These are phyloP conservation scores for Fennellomyces sp. DNA, from an alignment of 371 early-diverging fungal species.

Conservation along the genomic window DNA sequence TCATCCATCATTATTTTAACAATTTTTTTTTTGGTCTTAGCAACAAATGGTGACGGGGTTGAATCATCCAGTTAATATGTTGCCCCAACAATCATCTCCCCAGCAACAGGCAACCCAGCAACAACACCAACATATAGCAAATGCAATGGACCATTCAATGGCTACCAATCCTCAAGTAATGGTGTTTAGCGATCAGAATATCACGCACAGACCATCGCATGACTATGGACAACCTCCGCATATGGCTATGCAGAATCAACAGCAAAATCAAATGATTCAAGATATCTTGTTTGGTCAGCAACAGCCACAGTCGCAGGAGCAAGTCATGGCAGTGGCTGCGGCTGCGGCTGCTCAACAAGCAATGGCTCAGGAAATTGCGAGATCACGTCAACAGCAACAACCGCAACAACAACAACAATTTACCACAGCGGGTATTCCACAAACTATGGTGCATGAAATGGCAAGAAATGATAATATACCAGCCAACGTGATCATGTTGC, in stretches of 20 bases:
- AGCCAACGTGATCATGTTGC: conserved; percentile 12
- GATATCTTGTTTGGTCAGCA: conserved; percentile 13
- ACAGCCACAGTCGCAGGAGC: conserved; percentile 12
- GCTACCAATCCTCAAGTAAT: not conserved
- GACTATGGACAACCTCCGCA: conserved; percentile 5
- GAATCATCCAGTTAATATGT: not conserved
- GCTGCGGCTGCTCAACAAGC: conserved; percentile 19
- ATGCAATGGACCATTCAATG: conserved; percentile 4
- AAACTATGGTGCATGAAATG: conserved; percentile 1
- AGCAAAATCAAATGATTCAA: conserved; percentile 15
- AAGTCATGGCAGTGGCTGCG: conserved; percentile 10
- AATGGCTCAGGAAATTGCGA: conserved; percentile 21
- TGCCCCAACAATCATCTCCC: not conserved
- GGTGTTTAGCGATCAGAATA: not conserved
- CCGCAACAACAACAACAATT: not conserved
- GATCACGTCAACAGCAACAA: conserved; percentile 8
- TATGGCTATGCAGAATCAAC: not conserved
- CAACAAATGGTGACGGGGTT: conserved; percentile 7
- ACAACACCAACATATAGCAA: conserved; percentile 8
- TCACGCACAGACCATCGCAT: conserved; percentile 11
- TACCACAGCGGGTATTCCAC: not conserved
- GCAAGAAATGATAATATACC: not conserved
- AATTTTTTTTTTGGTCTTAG: not conserved
- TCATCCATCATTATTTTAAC: not conserved
- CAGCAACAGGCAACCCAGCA: conserved; percentile 6